phyloP scores from a whole-genome alignment of 441 rosid species.

The Populus trichocarpa region DNA sequence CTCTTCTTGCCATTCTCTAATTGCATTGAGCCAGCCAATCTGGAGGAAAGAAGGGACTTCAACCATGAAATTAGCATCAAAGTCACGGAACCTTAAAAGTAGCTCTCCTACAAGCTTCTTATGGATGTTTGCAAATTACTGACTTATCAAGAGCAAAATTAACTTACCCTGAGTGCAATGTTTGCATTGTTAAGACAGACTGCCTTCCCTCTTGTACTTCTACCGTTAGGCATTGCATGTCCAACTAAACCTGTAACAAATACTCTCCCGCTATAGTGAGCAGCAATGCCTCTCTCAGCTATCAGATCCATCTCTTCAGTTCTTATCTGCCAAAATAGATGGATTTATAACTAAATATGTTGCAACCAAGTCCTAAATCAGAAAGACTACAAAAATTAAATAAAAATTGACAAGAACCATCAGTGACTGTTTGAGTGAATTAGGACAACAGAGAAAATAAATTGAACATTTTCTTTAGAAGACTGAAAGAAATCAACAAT shows the following conservation, averaged over 20 bases:
- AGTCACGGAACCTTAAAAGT: slow-evolving; percentile 21
- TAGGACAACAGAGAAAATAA: neutral
- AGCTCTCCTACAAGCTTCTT: slow-evolving; percentile 14
- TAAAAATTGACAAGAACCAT: neutral
- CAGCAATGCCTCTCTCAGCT: slow-evolving; percentile 96
- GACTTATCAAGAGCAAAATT: slow-evolving; percentile 18
- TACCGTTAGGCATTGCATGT: slow-evolving; percentile 55
- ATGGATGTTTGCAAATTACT: slow-evolving; percentile 22
- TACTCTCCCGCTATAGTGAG: slow-evolving; percentile 92
- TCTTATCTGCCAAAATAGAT: slow-evolving; percentile 60
- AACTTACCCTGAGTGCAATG: slow-evolving; percentile 85
- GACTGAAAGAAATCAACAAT: neutral
- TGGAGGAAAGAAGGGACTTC: slow-evolving; percentile 49
- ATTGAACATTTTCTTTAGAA: neutral
- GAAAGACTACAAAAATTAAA: neutral
- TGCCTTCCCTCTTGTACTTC: slow-evolving; percentile 74
- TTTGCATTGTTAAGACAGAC: slow-evolving; percentile 90
- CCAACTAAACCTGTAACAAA: slow-evolving; percentile 75
- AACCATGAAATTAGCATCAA: slow-evolving; percentile 36
- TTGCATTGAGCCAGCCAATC: slow-evolving; percentile 99
- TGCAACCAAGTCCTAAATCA: neutral
- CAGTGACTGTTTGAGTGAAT: neutral
- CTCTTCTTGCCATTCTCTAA: slow-evolving; percentile 99
- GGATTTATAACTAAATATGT: neutral
- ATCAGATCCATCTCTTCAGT: slow-evolving; percentile 97